Percentiles rank a stretch among this genome's conserved stretches.
phyloP scores from a whole-genome alignment of 768 basidiomycete genomes.

The Pleurotus pulmonarius region DNA sequence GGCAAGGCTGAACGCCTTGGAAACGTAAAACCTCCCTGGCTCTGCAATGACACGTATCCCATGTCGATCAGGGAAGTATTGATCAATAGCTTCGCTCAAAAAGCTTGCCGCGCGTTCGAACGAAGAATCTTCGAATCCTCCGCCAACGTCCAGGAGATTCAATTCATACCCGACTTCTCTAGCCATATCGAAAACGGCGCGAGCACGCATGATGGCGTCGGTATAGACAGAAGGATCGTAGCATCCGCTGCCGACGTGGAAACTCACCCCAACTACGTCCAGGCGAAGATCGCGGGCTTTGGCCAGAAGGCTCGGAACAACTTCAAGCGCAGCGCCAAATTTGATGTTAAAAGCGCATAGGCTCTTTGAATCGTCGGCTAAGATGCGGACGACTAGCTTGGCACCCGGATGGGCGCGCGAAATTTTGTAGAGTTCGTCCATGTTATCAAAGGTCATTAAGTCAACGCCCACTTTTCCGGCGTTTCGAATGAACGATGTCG shows the following conservation, averaged over 20 bases:
- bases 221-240: slow-evolving; percentile 88
- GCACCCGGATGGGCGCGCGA: slow-evolving; percentile 76
- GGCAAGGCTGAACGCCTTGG: slow-evolving; percentile 88
- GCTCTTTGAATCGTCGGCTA: slow-evolving; percentile 97
- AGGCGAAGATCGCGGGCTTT: slow-evolving; percentile 78
- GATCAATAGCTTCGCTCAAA: slow-evolving; percentile 65
- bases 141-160: slow-evolving; percentile 87
- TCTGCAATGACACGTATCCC: slow-evolving; percentile 87
- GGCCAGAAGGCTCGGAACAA: slow-evolving; percentile 74
- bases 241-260: slow-evolving; percentile 97
- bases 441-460: slow-evolving; percentile 98
- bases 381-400: slow-evolving; percentile 87
- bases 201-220: slow-evolving; percentile 84
- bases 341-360: slow-evolving; percentile 92
- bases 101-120: slow-evolving; percentile 79
- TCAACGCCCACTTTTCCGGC: slow-evolving; percentile 79
- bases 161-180: slow-evolving; percentile 77
- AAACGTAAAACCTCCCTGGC: slow-evolving; percentile 93
- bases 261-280: slow-evolving; percentile 91
- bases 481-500: slow-evolving; percentile 85
- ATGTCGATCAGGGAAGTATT: slow-evolving; percentile 72
- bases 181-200: slow-evolving; percentile 85
- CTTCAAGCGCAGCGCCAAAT: slow-evolving; percentile 86
- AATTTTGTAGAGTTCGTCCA: slow-evolving; percentile 93
- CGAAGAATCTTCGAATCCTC: slow-evolving; percentile 88